phyloP scores from a whole-genome alignment of 2,329 filamentous ascomycete genomes.

The Botrytis porri region DNA sequence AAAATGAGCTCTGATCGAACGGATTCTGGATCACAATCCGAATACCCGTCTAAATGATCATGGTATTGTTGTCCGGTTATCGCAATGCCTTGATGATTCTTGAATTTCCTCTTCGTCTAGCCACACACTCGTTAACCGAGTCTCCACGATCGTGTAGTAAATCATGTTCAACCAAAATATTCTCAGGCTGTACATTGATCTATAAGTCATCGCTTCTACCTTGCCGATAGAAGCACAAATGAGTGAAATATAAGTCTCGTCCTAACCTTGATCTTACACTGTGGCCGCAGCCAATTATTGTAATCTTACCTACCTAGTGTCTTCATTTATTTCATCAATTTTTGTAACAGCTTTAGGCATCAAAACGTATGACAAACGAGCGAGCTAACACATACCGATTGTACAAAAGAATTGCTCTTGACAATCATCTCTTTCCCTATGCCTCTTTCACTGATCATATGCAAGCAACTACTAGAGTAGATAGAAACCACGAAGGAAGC shows the following conservation, averaged over 20 bases:
- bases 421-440: not conserved
- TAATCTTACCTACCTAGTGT: not conserved
- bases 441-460: accelerated
- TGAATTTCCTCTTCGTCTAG: not conserved
- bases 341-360: not conserved
- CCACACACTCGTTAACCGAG: not conserved
- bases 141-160: not conserved
- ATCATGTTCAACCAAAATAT: not conserved
- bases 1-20: too few species aligned
- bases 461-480: not conserved
- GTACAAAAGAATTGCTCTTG: not conserved
- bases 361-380: not conserved
- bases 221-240: not conserved
- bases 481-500: accelerated
- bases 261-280: accelerated
- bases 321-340: not conserved
- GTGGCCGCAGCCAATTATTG: not conserved
- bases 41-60: not conserved
- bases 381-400: not conserved
- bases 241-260: accelerated
- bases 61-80: accelerated
- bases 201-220: not conserved
- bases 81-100: not conserved
- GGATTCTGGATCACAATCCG: not conserved
- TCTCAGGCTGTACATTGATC: not conserved